A percentile compares a stretch with the other conserved stretches of the same genome.
phyloP scores from a whole-genome alignment of 176 grass and related monocot genomes.

The barley (Hordeum vulgare) region MorexV3_pseudomolecules_assembly NC_058523.1:46080775-46081274 shows the following conservation, averaged over 20 bases:
- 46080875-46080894: conserved; percentile 69
- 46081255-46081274: neutral
- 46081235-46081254: conserved; percentile 55
- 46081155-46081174: conserved; percentile 76
- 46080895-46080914: conserved; percentile 67
- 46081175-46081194: conserved; percentile 77
- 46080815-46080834: conserved; percentile 5
- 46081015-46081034: neutral
- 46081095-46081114: neutral
- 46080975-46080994: neutral
- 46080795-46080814: neutral
- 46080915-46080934: conserved; percentile 60
- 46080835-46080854: neutral
- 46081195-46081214: conserved; percentile 66
- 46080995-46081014: neutral
- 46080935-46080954: conserved; percentile 59
- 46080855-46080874: conserved; percentile 11
- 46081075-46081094: neutral
- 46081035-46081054: neutral
- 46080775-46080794: neutral
- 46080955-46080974: conserved; percentile 91
- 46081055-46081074: neutral
- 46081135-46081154: conserved; percentile 94
- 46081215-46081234: conserved; percentile 74
- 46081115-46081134: conserved; percentile 57